Conservation (phyloP, 2,329 filamentous ascomycete genomes). For the Bertia moriformis region DNA sequence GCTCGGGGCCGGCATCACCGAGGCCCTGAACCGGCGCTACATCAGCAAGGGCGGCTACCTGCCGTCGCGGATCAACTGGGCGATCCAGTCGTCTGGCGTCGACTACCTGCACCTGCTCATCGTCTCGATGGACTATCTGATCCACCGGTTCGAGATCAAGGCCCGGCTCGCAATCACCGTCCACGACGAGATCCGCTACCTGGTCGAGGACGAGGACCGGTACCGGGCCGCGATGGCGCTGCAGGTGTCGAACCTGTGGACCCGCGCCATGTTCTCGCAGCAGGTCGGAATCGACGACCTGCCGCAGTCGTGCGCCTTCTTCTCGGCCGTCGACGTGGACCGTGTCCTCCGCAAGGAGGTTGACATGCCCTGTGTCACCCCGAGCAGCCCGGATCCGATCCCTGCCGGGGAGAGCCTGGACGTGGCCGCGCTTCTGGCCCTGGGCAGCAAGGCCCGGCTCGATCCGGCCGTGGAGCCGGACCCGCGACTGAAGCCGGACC, state of each 20-base stretch:
- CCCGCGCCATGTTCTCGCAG: conserved; percentile 89
- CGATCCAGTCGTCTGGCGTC: conserved; percentile 91
- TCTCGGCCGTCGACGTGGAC: conserved; percentile 89
- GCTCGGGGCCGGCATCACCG: conserved; percentile 88
- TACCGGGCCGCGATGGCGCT: conserved; percentile 85
- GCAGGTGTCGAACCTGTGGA: conserved; percentile 91
- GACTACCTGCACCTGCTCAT: conserved; percentile 94
- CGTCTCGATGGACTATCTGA: conserved; percentile 85
- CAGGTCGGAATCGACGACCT: conserved; percentile 93
- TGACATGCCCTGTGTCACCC: conserved; percentile 92
- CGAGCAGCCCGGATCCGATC: conserved; percentile 67
- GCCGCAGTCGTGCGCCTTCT: conserved; percentile 87
- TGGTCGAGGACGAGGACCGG: conserved; percentile 71
- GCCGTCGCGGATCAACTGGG: conserved; percentile 96
- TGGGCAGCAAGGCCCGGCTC: conserved; percentile 53
- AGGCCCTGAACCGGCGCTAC: conserved; percentile 82
- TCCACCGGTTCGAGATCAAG: conserved; percentile 67
- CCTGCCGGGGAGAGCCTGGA: conserved; percentile 76
- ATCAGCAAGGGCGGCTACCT: conserved; percentile 84
- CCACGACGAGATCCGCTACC: conserved; percentile 95
- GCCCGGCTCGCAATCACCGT: conserved; percentile 85
- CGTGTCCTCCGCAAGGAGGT: conserved; percentile 91
- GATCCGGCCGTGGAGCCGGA: conserved; percentile 50
- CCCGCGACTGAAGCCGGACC: conserved; percentile 28
- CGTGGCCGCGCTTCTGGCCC: conserved; percentile 60